Percentiles rank a stretch among this genome's conserved stretches.
Conservation (phyloP, 169 alveolate genomes). For the Perkinsus chesapeaki region DNA sequence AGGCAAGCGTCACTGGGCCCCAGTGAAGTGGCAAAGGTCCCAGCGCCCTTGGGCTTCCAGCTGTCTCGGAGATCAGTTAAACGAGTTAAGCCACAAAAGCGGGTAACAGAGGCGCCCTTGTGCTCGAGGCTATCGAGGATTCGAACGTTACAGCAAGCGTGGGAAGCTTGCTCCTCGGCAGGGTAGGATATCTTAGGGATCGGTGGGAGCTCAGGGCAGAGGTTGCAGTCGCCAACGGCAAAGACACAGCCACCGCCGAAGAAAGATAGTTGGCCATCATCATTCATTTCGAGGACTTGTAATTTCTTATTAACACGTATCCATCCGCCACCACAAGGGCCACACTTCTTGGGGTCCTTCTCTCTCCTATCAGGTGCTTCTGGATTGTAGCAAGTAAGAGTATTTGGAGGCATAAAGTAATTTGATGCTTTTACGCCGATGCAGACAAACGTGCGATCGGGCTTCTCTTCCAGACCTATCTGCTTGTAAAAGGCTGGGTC, state of each 20-base stretch:
- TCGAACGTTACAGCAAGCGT: not conserved
- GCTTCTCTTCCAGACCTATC: slow-evolving; percentile 24
- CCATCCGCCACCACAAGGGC: slow-evolving; percentile 42
- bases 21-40: slow-evolving; percentile 34
- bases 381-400: slow-evolving; percentile 8
- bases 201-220: slow-evolving; percentile 19
- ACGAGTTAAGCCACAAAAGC: not conserved
- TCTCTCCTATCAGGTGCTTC: not conserved
- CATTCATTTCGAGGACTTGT: slow-evolving; percentile 22
- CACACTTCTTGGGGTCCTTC: slow-evolving; percentile 3
- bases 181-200: slow-evolving; percentile 39
- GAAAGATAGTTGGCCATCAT: not conserved
- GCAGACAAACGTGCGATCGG: slow-evolving; percentile 32
- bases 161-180: slow-evolving; percentile 30
- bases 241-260: slow-evolving; percentile 29
- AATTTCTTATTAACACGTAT: slow-evolving; percentile 27
- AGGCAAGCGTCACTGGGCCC: slow-evolving; percentile 39
- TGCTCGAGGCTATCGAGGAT: slow-evolving; percentile 9
- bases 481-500: slow-evolving; percentile 24
- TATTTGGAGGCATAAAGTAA: slow-evolving; percentile 34
- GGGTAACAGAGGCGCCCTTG: not conserved
- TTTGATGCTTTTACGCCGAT: slow-evolving; percentile 36
- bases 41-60: slow-evolving; percentile 44
- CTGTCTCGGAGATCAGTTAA: slow-evolving; percentile 3
- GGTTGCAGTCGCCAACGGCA: slow-evolving; percentile 40